A percentile compares a stretch with the other conserved stretches of the same genome.
These are phyloP conservation scores for Cryphonectria radicalis DNA, from an alignment of 2,329 filamentous ascomycete species.

Conservation along the genomic window DNA sequence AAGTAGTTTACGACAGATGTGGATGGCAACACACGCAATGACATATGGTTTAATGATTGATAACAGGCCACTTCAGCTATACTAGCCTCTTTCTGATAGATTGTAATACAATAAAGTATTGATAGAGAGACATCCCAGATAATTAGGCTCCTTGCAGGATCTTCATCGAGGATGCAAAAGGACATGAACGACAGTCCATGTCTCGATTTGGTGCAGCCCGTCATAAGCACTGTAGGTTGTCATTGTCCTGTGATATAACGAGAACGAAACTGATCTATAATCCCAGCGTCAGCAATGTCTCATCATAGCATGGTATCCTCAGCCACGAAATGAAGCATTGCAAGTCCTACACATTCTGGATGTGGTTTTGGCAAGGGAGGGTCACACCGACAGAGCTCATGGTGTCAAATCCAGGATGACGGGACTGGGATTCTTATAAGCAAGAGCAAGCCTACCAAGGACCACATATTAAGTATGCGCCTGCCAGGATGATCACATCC, in stretches of 20 bases:
- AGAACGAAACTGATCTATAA: not conserved
- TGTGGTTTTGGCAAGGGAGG: not conserved
- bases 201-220: not conserved
- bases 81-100: not conserved
- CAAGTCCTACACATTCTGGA: not conserved
- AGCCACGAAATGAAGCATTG: not conserved
- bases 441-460: no score
- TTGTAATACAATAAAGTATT: not conserved
- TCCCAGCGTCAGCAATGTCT: not conserved
- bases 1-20: not conserved
- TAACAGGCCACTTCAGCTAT: not conserved
- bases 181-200: no score
- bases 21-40: not conserved
- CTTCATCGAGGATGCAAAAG: no score
- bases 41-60: not conserved
- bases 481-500: no score
- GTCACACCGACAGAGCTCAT: no score
- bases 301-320: not conserved
- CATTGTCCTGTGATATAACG: not conserved
- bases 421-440: no score
- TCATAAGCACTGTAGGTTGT: not conserved
- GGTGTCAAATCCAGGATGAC: no score
- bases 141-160: no score
- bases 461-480: no score
- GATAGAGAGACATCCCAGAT: no score